Conservation (phyloP, 192 early-diverging fungal species). For the Backusella macrospora region DNA sequence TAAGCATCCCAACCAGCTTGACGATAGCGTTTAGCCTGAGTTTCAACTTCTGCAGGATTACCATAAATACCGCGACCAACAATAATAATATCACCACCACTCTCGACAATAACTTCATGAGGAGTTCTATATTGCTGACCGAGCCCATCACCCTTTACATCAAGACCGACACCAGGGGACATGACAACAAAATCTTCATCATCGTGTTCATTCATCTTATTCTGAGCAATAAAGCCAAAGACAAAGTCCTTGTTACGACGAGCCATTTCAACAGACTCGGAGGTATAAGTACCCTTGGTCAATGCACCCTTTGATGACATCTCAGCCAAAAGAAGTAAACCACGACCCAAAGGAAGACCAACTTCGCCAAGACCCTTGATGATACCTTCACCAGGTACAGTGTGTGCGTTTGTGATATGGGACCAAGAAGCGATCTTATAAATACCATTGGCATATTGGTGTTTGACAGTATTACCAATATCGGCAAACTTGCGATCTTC, state of each 20-base stretch:
- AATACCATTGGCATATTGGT: conserved; percentile 90
- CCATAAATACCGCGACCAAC: conserved; percentile 98
- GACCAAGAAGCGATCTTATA: conserved; percentile 95
- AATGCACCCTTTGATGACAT: conserved; percentile 95
- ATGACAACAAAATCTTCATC: conserved; percentile 90
- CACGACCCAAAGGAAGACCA: conserved; percentile 77
- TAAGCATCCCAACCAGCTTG: conserved; percentile 98
- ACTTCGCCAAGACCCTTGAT: conserved; percentile 90
- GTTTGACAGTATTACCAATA: conserved; percentile 97
- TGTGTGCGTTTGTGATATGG: conserved; percentile 95
- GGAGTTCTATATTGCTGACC: conserved; percentile 98
- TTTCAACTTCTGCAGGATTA: conserved; percentile 65
- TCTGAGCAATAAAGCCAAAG: conserved; percentile 91
- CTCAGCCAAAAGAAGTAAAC: conserved; percentile 90
- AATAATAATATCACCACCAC: conserved; percentile 95
- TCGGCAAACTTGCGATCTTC: conserved; percentile 99
- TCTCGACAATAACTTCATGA: conserved; percentile 78
- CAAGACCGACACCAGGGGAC: conserved; percentile 94
- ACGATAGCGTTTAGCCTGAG: conserved; percentile 83
- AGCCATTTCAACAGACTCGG: conserved; percentile 86
- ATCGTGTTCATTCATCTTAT: conserved; percentile 60
- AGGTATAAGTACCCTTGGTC: conserved; percentile 82
- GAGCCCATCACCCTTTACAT: conserved; percentile 78
- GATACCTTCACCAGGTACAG: conserved; percentile 95
- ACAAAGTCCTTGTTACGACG: conserved; percentile 86